Evolutionary conservation across 306 rosid genomes (phyloP), one percentile per base, ranked within the genome.

Genomic region (Leucaena leucocephala): DNA sequence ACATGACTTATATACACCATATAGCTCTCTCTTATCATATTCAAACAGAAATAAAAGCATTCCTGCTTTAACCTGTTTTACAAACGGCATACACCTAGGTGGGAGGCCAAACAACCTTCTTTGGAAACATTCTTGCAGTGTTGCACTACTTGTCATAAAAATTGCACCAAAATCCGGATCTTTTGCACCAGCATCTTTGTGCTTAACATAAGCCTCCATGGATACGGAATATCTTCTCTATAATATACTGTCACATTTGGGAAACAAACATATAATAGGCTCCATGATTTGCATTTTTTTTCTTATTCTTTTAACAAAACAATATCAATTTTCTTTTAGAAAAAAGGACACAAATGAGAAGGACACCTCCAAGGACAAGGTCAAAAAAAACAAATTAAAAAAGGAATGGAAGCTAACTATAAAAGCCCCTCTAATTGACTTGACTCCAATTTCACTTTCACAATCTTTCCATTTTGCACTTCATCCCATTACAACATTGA

Each of bases 31-130:
- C 69, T 78, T 82, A 70, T 89, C 94, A 49, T 80, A 71, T 40
- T 91, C 94, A 48, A 83, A 89, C 17, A 91, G 88, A 81, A 91
- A 91, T 62, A 91, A 73, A 76, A 85, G n/a, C 84, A 85, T 86
- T 16, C 92, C 94, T 0, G 71, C 36, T 80, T 90, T 88, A 61
- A 91, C 70, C 83, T 83, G 83, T 76, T 77, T 79, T 19, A 91
- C 88, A 81, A 89, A 86, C 16, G 54, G 82, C 62, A 85, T 80
- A 5, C 43, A 40, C 46, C 77, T 42, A 35, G 84, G 38, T 6
- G 87, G 85, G 35, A 87, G 80, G 71, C 84, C 88, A 17, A 82
- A 71, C 12, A 87, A 15, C 9, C 82, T 27, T 68, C 19, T 71
- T 34, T 49, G 7, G 22, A 87, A 75, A 79, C 90, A 85, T 75